Percentiles rank a stretch among this genome's conserved stretches.
phyloP scores from a whole-genome alignment of 345 rosid species.

The Pistacia vera region DNA sequence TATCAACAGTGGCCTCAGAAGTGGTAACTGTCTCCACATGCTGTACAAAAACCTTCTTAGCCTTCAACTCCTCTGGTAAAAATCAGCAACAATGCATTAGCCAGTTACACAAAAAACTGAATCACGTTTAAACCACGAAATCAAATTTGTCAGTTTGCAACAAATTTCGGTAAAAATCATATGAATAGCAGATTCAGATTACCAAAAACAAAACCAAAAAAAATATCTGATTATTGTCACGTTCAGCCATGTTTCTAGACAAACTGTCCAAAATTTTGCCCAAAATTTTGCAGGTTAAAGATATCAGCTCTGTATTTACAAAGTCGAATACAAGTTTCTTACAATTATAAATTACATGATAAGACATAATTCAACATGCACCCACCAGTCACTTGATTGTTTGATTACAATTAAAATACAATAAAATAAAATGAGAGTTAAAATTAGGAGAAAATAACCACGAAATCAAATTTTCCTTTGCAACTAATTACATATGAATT shows the following conservation, averaged over 20 bases:
- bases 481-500: too few relatives aligned
- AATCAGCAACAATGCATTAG: constrained; percentile 23
- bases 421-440: too few relatives aligned
- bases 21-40: constrained; percentile 68
- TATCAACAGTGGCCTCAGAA: constrained; percentile 35
- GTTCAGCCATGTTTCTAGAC: not conserved
- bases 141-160: too few relatives aligned
- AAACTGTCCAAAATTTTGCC: too few relatives aligned
- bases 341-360: not conserved
- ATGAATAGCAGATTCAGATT: not conserved
- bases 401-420: too few relatives aligned
- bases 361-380: not conserved
- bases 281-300: not conserved
- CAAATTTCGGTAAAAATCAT: too few relatives aligned
- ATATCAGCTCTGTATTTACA: not conserved
- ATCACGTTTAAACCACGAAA: not conserved
- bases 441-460: too few relatives aligned
- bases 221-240: not conserved
- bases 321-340: not conserved
- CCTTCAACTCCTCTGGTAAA: constrained; percentile 50
- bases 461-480: too few relatives aligned
- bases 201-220: not conserved
- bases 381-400: too few relatives aligned
- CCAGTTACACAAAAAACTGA: not conserved
- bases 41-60: constrained; percentile 65